phyloP scores from a whole-genome alignment of 352 stramenopile genomes.

The Globisporangium polare region DNA sequence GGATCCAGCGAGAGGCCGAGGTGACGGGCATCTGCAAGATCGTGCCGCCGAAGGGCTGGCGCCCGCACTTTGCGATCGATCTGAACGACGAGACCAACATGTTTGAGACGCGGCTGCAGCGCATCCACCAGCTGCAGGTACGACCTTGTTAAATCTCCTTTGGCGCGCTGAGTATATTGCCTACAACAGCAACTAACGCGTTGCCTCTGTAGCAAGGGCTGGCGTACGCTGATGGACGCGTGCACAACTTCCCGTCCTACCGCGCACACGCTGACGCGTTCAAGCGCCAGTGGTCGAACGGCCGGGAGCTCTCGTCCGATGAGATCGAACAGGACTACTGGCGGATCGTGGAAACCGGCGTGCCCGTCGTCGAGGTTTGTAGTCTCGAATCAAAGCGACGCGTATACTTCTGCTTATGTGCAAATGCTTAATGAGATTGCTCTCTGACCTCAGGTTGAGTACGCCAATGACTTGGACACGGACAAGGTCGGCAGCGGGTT shows the following conservation, averaged over 20 bases:
- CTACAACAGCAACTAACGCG: neutral
- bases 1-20: constrained; percentile 55
- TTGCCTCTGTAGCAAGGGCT: constrained; percentile 49
- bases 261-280: constrained; percentile 52
- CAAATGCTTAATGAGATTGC: no score
- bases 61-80: constrained; percentile 71
- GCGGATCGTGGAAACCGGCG: constrained; percentile 72
- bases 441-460: constrained; percentile 62
- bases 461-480: constrained; percentile 90
- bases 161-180: neutral
- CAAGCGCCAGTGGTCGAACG: constrained; percentile 43
- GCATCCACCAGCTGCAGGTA: constrained; percentile 82
- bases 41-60: constrained; percentile 94
- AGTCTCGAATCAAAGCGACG: no score
- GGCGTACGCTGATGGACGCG: constrained; percentile 53
- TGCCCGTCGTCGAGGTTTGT: constrained; percentile 25
- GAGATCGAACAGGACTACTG: constrained; percentile 89
- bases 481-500: constrained; percentile 81
- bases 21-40: constrained; percentile 97
- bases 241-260: constrained; percentile 50
- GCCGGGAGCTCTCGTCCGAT: constrained; percentile 38
- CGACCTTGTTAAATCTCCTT: neutral
- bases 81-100: constrained; percentile 41
- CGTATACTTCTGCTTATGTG: no score
- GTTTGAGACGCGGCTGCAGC: constrained; percentile 94